Evolutionary conservation across 1,284 basidiomycete genomes (phyloP).

Genomic region (Stygiomarasmius scandens): DNA sequence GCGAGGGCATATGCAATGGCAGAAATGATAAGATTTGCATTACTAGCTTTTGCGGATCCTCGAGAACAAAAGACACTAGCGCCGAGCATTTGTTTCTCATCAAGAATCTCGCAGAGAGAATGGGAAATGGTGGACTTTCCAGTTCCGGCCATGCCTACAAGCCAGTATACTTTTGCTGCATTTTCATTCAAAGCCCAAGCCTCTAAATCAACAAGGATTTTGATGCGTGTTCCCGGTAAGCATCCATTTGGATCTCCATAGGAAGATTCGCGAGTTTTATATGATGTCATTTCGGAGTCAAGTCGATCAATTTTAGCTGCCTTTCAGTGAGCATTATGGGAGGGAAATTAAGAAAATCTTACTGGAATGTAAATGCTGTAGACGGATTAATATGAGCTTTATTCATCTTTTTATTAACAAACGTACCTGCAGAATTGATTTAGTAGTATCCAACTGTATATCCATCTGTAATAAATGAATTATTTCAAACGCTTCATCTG

Average conservation of each 20-base stretch:
- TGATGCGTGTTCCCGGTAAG: not conserved
- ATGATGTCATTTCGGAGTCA: conserved; percentile 1
- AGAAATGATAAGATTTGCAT: conserved; percentile 4
- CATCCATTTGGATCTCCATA: not conserved
- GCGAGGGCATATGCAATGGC: conserved; percentile 8
- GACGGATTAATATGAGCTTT: too few relatives aligned
- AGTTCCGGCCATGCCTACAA: conserved; percentile 1
- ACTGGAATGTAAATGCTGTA: not conserved
- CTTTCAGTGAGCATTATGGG: not conserved
- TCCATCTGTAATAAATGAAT: too few relatives aligned
- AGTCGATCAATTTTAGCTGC: conserved; percentile 2
- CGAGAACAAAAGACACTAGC: conserved; percentile 9
- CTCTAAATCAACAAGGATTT: not conserved
- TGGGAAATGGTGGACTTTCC: conserved; percentile 11
- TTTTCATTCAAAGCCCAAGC: not conserved
- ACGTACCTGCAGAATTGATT: not conserved
- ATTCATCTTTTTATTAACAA: too few relatives aligned
- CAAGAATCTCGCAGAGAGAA: not conserved
- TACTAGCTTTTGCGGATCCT: not conserved
- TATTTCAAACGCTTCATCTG: too few relatives aligned
- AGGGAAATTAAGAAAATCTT: not conserved
- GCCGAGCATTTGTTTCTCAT: not conserved
- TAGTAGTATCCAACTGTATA: too few relatives aligned
- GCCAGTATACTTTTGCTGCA: not conserved
- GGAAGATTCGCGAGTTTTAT: conserved; percentile 3